Evolutionary conservation across 2,329 filamentous ascomycete species (phyloP).

Genomic region (Diaporthe nobilis): DNA sequence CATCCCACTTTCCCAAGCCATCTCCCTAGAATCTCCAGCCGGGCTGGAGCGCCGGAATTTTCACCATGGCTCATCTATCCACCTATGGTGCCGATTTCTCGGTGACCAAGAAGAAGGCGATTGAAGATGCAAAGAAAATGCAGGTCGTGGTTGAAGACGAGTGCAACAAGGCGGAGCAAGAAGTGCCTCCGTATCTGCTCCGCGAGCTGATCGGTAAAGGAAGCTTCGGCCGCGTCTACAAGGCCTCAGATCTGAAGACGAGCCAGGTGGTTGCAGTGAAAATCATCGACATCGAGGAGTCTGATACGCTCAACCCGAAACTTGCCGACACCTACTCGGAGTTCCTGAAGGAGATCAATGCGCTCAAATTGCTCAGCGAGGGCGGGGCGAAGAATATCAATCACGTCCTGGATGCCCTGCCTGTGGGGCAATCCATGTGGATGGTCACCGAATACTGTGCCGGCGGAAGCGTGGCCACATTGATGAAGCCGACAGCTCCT

Average conservation of each 20-base stretch:
- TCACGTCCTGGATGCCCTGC: conserved; percentile 82
- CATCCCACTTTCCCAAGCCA: neutral
- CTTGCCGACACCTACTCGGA: conserved; percentile 78
- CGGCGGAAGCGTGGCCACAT: conserved; percentile 84
- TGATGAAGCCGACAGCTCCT: conserved; percentile 77
- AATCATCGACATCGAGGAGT: conserved; percentile 87
- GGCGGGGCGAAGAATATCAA: conserved; percentile 85
- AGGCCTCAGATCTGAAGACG: conserved; percentile 64
- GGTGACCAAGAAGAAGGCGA: conserved; percentile 69
- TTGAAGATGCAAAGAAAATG: conserved; percentile 80
- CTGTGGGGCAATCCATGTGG: conserved; percentile 86
- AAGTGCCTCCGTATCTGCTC: conserved; percentile 76
- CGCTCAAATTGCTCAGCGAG: conserved; percentile 80
- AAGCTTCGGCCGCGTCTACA: conserved; percentile 81
- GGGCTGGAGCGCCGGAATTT: neutral
- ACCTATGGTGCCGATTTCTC: conserved; percentile 59
- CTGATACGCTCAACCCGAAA: conserved; percentile 76
- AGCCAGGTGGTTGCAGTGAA: conserved; percentile 79
- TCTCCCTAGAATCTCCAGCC: neutral
- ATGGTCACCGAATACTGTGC: conserved; percentile 90
- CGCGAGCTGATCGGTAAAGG: conserved; percentile 82
- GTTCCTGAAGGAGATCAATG: conserved; percentile 77
- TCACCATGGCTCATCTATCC: conserved; percentile 58
- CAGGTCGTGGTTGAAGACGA: conserved; percentile 74
- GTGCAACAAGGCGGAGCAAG: conserved; percentile 70